Base-by-base conservation (phyloP, 805 yeast genomes). In the Spathaspora passalidarum region DNA sequence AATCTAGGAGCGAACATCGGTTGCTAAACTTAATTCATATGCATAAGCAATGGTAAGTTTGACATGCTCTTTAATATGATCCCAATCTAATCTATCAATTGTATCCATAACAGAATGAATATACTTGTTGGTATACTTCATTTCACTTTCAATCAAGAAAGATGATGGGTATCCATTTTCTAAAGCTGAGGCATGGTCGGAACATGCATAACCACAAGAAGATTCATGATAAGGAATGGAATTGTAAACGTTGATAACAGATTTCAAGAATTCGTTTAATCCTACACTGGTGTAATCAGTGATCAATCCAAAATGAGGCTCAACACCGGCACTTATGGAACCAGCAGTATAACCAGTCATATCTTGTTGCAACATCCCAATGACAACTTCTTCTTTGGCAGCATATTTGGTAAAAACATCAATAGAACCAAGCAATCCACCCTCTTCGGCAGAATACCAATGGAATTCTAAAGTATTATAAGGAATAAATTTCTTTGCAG, bases 371-470 rank as follows among this genome's bases (percentile, higher is more conserved):
- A 92, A 70, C 94, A 90, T 85, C 4, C 91, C 90, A 23, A 82
- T 77, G 18, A 92, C 89, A 6, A 75, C 68, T 23, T 70, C 68
- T n/a, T 69, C 56, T 14, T 60, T 54, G 9, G 67, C 60, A n/a
- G 55, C 50, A 58, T 86, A 86, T 20, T 67, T 62, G 8, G 78
- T 64, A 62, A 87, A 88, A 9, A 92, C 79, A 50, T 87, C 96
- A 51, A 81, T 75, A 4, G 96, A 88, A 1, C 98, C 98, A 44
- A 88, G 70, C 46, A 88, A 69, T 0, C 97, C 97, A 49, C 88
- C 90, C 73, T 92, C 98, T 69, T 92, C 98, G 1, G 96, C 98
- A 21, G 96, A 80, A 69, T 89, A 92, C 75, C 89, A 92, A 66
- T 92, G 98, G 70, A 92, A 91, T 62, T 92, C 96, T 16, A 92